Base-by-base conservation (phyloP, 2,329 filamentous ascomycete species). In the Alternaria ventricosa region DNA sequence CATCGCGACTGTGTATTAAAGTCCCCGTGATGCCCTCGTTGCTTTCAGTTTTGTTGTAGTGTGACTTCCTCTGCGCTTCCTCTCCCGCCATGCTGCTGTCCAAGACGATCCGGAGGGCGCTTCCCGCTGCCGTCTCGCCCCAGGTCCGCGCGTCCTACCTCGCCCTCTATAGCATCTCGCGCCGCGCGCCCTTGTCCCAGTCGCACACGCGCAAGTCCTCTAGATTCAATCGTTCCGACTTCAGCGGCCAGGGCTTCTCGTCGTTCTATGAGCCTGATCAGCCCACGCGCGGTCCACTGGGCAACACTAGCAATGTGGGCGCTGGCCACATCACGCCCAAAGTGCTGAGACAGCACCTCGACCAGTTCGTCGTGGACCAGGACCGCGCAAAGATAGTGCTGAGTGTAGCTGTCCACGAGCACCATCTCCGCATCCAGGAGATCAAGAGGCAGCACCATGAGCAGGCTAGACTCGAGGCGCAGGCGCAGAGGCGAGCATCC, bases 331-430 rank as follows among this genome's bases (percentile, higher is more conserved):
- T 90, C 57, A 90, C 88, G 10, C 89, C 89, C 8, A 86, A 85
- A 70, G 82, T 84, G 71, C 85, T 99, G 72, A 97, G 98, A 84
- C 89, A 93, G 75, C 92, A 96, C 74, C 89, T 98, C 30, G 96
- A 99, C 78, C 92, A 96, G 76, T 99, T 96, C 78, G 95, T 99
- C 2, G 95, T 99, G 5, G 96, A 95, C 44, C 96, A 99, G 80
- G 93, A 97, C 70, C 89, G 93, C 63, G 94, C 96, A 15, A 96
- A 99, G 85, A 96, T 97, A 80, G 92, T 94, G 13, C 89, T 98
- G 67, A 96, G 93, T 68, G 91, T 95, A 4, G 94, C 95, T 7
- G 92, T 99, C 27, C 97, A 97, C 83, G 97, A 98, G 76, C 96
- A 99, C 78, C 97, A 98, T 77, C 93, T 97, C 80, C 89, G 92